Base-by-base conservation (phyloP, 805 yeast genomes). In the Ogataea degrootiae region DNA sequence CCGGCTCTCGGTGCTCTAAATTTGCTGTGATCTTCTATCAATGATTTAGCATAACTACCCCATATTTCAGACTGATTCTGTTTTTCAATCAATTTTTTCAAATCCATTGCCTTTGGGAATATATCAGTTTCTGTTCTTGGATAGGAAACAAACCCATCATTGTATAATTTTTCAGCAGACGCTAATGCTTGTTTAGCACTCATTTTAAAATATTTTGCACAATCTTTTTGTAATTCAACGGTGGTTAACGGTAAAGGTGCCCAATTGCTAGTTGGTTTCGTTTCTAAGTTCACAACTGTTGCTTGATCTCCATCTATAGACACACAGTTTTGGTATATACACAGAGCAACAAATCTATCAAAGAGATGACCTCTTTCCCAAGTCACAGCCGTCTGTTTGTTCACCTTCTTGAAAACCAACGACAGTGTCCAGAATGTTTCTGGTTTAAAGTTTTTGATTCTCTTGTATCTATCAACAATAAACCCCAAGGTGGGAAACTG, bases 401-500 rank as follows among this genome's bases (percentile, higher is more conserved):
- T 70, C 2, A 69, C 68, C 46, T 75, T 79, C 41, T 70, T 68
- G 3, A 81, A 67, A 2, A 73, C 72, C 2, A 90, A 62, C 17
- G 76, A 76, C 4, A 94, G 67, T 53, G 66, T 72, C 97, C 97
- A 94, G 61, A 88, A 91, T 7, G 75, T 75, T 62, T 94, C 98
- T 0, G 88, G 77, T 6, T 74, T 68, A 65, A 92, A 94, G 51
- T 72, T 71, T 57, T 80, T 77, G 34, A 86, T 85, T 47, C 96
- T 73, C 48, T 82, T 80, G 62, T 82, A 90, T 49, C 99, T 72
- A 59, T 94, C 99, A 11, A 94, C 98, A 0, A 94, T 91, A 67
- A 94, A 94, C 3, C 99, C 98, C 44, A 94, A 71, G 0, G 99
- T 92, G 2, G 99, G 99, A 58, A 94, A 94, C 62, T 94, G 99